Conservation (phyloP, 768 basidiomycete genomes). For the Pleurotus platypus region DNA sequence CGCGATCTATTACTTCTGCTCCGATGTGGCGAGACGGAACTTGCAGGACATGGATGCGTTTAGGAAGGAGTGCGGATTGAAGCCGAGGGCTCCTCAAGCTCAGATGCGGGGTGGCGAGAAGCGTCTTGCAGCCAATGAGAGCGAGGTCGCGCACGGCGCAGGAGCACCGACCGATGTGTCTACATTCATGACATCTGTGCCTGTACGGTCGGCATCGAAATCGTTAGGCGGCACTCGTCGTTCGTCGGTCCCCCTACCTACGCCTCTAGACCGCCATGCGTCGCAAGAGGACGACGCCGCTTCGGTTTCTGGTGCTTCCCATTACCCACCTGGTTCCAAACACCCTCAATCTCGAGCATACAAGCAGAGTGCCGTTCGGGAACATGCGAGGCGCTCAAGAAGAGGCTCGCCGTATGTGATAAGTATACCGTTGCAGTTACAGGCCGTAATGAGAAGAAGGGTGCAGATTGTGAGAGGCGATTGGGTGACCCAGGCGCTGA, state of each 20-base stretch:
- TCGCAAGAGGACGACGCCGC: too few relatives aligned
- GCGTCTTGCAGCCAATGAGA: too few relatives aligned
- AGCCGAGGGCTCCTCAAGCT: constrained; percentile 25
- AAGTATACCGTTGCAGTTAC: constrained; percentile 37
- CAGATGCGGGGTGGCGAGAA: not conserved
- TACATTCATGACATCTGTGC: too few relatives aligned
- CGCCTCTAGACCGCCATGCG: too few relatives aligned
- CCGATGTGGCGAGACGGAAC: constrained; percentile 31
- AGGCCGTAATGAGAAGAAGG: constrained; percentile 38
- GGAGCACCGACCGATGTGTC: too few relatives aligned
- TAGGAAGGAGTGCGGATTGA: constrained; percentile 36
- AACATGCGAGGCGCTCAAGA: constrained; percentile 48
- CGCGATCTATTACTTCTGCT: constrained; percentile 28
- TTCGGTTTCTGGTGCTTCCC: not conserved
- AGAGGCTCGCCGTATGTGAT: constrained; percentile 28
- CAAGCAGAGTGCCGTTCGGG: constrained; percentile 40
- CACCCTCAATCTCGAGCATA: constrained; percentile 28
- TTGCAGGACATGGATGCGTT: constrained; percentile 46
- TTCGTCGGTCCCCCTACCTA: too few relatives aligned
- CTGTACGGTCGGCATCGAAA: too few relatives aligned
- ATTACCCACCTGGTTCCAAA: not conserved
- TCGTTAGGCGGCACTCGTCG: too few relatives aligned
- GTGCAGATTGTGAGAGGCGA: constrained; percentile 38
- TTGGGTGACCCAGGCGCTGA: constrained; percentile 24
- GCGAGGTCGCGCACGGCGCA: too few relatives aligned